Conservation (phyloP, 2,329 filamentous ascomycete species). For the Trichoderma koningiopsis region DNA sequence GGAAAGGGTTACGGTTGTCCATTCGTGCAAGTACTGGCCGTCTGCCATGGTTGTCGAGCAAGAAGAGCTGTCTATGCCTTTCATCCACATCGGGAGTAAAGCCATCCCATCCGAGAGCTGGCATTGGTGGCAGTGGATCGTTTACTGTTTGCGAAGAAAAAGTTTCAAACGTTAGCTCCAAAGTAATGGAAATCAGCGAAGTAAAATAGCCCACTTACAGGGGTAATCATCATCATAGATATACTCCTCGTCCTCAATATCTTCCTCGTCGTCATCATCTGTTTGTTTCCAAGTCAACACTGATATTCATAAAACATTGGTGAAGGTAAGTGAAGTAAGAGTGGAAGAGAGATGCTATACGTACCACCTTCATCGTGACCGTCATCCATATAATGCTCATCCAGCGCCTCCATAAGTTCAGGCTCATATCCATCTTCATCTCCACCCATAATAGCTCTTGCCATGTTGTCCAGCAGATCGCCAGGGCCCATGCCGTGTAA, state of each 20-base stretch:
- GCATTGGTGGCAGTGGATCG: constrained; percentile 42
- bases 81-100: constrained; percentile 55
- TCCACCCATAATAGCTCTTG: constrained; percentile 57
- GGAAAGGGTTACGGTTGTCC: constrained; percentile 61
- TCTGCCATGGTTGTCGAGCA: constrained; percentile 54
- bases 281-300: constrained; percentile 13
- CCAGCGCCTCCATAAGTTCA: constrained; percentile 54
- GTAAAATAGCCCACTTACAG: constrained; percentile 46
- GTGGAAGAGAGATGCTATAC: constrained; percentile 19
- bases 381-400: constrained; percentile 57
- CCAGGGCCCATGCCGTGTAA: constrained; percentile 49
- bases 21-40: constrained; percentile 40
- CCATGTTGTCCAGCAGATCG: constrained; percentile 54
- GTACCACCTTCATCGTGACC: constrained; percentile 62
- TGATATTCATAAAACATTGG: not conserved
- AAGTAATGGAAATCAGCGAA: not conserved
- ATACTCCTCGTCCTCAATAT: constrained; percentile 68
- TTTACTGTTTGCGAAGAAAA: constrained; percentile 3
- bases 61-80: constrained; percentile 49
- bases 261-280: constrained; percentile 65
- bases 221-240: constrained; percentile 62
- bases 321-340: not conserved
- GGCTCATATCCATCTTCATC: constrained; percentile 55
- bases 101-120: constrained; percentile 60
- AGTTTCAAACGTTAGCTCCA: not conserved